Conservation (phyloP, 2,329 filamentous ascomycete species). For the Ilyonectria robusta region DNA sequence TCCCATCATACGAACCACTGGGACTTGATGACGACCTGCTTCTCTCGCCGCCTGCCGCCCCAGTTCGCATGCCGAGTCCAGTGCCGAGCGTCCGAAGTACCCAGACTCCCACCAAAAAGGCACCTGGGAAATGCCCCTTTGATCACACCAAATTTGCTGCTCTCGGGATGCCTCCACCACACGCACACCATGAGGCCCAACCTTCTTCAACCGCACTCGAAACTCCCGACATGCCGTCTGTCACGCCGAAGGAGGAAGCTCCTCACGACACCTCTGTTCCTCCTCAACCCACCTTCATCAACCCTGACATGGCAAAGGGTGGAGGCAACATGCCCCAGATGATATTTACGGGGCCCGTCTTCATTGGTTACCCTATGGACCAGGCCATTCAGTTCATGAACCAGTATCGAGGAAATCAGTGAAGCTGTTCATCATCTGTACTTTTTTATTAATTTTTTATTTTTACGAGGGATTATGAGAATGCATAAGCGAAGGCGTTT, state of each 20-base stretch:
- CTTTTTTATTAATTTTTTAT: slow-evolving; percentile 24
- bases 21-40: slow-evolving; percentile 58
- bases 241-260: slow-evolving; percentile 42
- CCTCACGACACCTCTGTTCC: slow-evolving; percentile 35
- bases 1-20: slow-evolving; percentile 72
- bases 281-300: slow-evolving; percentile 67
- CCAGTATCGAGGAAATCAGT: slow-evolving; percentile 59
- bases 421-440: slow-evolving; percentile 27
- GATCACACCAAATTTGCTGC: slow-evolving; percentile 63
- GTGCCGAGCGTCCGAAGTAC: slow-evolving; percentile 43
- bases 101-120: slow-evolving; percentile 47
- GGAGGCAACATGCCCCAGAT: slow-evolving; percentile 70
- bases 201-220: slow-evolving; percentile 29
- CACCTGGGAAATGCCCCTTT: slow-evolving; percentile 71
- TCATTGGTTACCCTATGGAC: slow-evolving; percentile 90
- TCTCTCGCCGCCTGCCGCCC: slow-evolving; percentile 70
- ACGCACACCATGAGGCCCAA: slow-evolving; percentile 29
- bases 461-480: slow-evolving; percentile 32
- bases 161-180: slow-evolving; percentile 47
- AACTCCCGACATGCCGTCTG: slow-evolving; percentile 31
- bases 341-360: slow-evolving; percentile 93
- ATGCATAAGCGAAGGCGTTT: slow-evolving; percentile 52
- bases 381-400: slow-evolving; percentile 85
- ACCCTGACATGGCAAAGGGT: slow-evolving; percentile 55
- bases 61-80: slow-evolving; percentile 64